Conservation (phyloP, 2,329 filamentous ascomycete genomes). For the Talaromyces funiculosus region DNA sequence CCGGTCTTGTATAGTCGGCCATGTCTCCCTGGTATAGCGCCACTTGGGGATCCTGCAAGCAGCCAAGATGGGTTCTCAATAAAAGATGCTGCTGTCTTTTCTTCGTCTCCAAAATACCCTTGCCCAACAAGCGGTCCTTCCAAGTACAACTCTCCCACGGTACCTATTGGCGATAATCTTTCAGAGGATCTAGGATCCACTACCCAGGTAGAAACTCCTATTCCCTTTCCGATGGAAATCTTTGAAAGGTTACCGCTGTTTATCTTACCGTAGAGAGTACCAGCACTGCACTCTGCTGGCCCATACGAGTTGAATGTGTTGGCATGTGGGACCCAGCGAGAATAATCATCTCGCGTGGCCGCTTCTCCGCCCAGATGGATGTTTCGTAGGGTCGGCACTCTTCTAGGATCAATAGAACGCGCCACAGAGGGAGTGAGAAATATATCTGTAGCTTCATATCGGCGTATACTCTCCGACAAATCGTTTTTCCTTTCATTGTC, state of each 20-base stretch:
- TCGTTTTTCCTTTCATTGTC: slow-evolving; percentile 36
- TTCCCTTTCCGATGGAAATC: neutral
- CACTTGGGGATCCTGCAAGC: slow-evolving; percentile 29
- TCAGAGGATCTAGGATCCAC: slow-evolving; percentile 56
- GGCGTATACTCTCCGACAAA: slow-evolving; percentile 38
- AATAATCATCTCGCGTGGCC: slow-evolving; percentile 51
- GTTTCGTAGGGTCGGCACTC: slow-evolving; percentile 32
- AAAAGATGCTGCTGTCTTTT: slow-evolving; percentile 32
- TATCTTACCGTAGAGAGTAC: neutral
- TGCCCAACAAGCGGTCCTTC: slow-evolving; percentile 37
- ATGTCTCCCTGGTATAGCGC: slow-evolving; percentile 23
- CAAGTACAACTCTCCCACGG: slow-evolving; percentile 35
- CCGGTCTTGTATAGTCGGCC: slow-evolving; percentile 34
- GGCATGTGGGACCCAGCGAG: slow-evolving; percentile 55
- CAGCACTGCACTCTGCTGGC: slow-evolving; percentile 3
- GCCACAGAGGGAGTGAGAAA: slow-evolving; percentile 58
- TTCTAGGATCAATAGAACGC: slow-evolving; percentile 30
- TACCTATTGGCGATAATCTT: slow-evolving; percentile 50
- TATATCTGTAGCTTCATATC: slow-evolving; percentile 49
- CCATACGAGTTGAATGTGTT: slow-evolving; percentile 41
- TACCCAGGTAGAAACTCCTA: slow-evolving; percentile 3
- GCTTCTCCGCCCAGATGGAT: slow-evolving; percentile 40
- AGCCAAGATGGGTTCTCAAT: slow-evolving; percentile 26
- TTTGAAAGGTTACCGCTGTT: neutral
- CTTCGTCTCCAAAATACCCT: slow-evolving; percentile 43